phyloP scores from a whole-genome alignment of 2,329 filamentous ascomycete genomes.

The Paraphoma chrysanthemicola region DNA sequence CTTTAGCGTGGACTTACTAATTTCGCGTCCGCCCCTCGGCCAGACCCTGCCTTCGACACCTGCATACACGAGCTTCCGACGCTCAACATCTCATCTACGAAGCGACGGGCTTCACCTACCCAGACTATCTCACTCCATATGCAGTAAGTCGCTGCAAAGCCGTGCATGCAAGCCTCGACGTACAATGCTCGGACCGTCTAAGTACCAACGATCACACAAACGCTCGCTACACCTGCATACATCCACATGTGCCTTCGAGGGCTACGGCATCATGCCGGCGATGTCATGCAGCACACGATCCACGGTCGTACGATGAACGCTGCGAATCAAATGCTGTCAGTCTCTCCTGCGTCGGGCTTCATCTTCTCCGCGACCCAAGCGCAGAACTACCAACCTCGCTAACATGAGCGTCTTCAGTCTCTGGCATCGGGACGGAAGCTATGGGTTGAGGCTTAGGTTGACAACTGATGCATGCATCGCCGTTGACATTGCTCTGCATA shows the following conservation, averaged over 20 bases:
- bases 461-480: no score
- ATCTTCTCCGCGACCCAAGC: no score
- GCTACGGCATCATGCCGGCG: background rate
- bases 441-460: no score
- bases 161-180: background rate
- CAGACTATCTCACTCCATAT: background rate
- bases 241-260: background rate
- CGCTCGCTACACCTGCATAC: background rate
- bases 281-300: background rate
- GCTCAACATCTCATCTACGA: no score
- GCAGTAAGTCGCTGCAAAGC: background rate
- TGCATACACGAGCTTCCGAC: background rate
- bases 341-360: no score
- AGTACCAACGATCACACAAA: background rate
- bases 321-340: no score
- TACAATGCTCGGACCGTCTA: background rate
- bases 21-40: no score
- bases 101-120: no score
- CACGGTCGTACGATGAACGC: background rate
- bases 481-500: no score
- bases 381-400: no score
- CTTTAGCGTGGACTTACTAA: background rate
- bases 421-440: no score
- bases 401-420: no score
- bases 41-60: background rate